These are phyloP conservation scores for Naganishia liquefaciens DNA, from an alignment of 1,284 basidiomycete species.

Conservation along the genomic window DNA sequence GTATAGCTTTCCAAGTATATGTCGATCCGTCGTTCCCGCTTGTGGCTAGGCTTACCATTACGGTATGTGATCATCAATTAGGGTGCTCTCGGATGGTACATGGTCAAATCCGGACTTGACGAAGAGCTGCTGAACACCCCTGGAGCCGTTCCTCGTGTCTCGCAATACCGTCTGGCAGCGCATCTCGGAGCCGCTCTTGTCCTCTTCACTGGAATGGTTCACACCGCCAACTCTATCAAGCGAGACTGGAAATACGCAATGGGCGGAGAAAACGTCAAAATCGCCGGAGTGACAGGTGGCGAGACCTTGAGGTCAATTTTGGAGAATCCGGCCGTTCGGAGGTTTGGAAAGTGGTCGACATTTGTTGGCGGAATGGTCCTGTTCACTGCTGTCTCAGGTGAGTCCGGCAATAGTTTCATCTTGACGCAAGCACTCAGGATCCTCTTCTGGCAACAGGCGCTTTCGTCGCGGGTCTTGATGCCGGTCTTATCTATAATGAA, in stretches of 20 bases:
- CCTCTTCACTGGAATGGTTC: constrained; percentile 88
- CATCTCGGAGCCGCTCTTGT: constrained; percentile 88
- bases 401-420: neutral
- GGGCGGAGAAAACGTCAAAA: constrained; percentile 53
- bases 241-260: constrained; percentile 77
- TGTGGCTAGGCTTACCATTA: no score
- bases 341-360: constrained; percentile 65
- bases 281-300: constrained; percentile 37
- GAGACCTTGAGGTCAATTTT: constrained; percentile 60
- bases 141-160: constrained; percentile 86
- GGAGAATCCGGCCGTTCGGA: constrained; percentile 61
- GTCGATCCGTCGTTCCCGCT: neutral
- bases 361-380: constrained; percentile 75
- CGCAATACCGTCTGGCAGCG: constrained; percentile 92
- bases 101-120: constrained; percentile 96
- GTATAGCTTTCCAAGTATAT: constrained; percentile 69
- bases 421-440: neutral
- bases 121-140: constrained; percentile 76
- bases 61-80: constrained; percentile 48
- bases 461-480: constrained; percentile 96
- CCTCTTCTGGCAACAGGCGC: constrained; percentile 64
- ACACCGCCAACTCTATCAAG: constrained; percentile 73
- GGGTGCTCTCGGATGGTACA: constrained; percentile 96
- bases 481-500: constrained; percentile 94
- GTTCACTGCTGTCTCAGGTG: constrained; percentile 70